Evolutionary conservation across 495 filamentous ascomycete species (phyloP), one percentile per base, ranked within the genome.

Genomic region (Tuber calosporum): DNA sequence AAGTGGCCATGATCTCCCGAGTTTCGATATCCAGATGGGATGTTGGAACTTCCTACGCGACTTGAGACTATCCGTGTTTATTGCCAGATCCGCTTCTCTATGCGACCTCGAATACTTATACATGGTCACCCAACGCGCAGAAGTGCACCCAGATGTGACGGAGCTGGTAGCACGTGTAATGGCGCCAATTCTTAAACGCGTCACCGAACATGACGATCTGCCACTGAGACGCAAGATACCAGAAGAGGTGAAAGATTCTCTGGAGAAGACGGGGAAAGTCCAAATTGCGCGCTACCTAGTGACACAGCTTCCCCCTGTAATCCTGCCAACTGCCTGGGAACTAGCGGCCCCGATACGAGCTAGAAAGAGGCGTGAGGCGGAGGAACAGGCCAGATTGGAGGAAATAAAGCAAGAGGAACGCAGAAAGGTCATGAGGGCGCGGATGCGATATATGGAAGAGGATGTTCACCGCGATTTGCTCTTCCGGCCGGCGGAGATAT

Each of bases 311-410:
- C 45, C 9, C 1, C 48, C 8, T 0, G 48, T 58, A 4, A n/a
- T 26, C n/a, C 2, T 13, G 1, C 48, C 22, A 53, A 13, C 7
- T 2, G 1, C 22, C 0, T 11, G 9, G 48, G 48, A 58, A 2
- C 48, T 13, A 13, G 48, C n/a, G n/a, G n/a, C n/a, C 0, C 22
- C 9, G 9, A 15, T 0, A 2, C n/a, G n/a, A 0, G n/a, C 45
- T 0, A 53, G 8, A n/a, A n/a, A 0, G 2, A 0, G 2, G 22
- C 7, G 22, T 1, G 0, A n/a, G 1, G 5, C 9, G 8, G 7
- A 53, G 22, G 45, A 53, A 11, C 45, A 53, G 22, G 45, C 20
- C 1, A n/a, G 22, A n/a, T 7, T 9, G 8, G 22, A 53, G 1
- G 45, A 20, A 22, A 2, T n/a, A 7, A 53, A 26, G 2, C 2